Evolutionary conservation across 306 rosid genomes (phyloP).

Genomic region (Cyamopsis tetragonoloba): DNA sequence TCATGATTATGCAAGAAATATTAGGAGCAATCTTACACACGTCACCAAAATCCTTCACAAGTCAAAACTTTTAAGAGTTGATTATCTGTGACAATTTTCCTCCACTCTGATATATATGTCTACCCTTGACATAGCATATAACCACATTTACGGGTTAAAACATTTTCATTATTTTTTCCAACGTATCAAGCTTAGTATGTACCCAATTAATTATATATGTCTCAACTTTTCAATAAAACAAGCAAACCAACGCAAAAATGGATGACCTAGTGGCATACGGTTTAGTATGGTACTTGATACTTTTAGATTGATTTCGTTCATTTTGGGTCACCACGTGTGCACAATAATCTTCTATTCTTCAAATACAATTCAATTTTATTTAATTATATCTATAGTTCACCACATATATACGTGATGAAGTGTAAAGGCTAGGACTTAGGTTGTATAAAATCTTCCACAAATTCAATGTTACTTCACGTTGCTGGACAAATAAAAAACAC

Average conservation of each 20-base stretch:
- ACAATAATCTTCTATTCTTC: not conserved
- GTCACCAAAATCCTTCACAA: no score
- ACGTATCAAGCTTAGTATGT: not conserved
- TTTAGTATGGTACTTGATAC: not conserved
- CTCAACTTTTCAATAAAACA: not conserved
- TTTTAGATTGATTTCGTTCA: not conserved
- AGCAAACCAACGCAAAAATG: not conserved
- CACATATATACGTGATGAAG: conserved; percentile 37
- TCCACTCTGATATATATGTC: no score
- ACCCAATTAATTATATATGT: not conserved
- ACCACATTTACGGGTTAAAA: no score
- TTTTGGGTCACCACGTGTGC: conserved; percentile 22
- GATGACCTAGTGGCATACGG: not conserved
- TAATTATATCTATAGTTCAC: conserved; percentile 8
- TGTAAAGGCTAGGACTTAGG: conserved; percentile 36
- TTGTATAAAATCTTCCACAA: conserved; percentile 13
- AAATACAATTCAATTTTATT: conserved; percentile 12
- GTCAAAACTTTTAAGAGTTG: no score
- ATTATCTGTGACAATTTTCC: no score
- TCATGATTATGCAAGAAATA: no score
- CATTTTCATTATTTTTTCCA: no score
- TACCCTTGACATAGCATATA: no score
- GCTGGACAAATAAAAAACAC: conserved; percentile 2
- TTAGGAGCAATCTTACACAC: no score
- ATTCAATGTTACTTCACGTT: conserved; percentile 27